Evolutionary conservation across 2,329 filamentous ascomycete species (phyloP).

Genomic region (Biscogniauxia marginata): DNA sequence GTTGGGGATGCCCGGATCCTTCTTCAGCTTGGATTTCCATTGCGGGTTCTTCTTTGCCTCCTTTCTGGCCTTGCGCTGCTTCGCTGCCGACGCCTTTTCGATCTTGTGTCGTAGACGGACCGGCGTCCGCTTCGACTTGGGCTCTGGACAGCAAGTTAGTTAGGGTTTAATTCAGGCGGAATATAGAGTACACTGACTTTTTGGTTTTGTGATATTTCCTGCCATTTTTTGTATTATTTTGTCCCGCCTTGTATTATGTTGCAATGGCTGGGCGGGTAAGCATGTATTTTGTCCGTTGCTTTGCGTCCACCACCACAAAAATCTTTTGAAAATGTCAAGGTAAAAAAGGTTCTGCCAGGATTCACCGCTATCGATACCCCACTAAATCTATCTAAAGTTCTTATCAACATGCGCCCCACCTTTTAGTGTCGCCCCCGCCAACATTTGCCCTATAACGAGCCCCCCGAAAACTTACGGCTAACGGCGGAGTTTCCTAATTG

Average conservation of each 20-base stretch:
- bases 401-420: neutral
- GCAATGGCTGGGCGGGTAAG: constrained; percentile 2
- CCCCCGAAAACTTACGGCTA: neutral
- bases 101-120: constrained; percentile 94
- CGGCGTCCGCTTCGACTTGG: constrained; percentile 88
- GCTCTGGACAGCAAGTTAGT: constrained; percentile 57
- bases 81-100: constrained; percentile 84
- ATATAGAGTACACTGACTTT: constrained; percentile 27
- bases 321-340: neutral
- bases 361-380: constrained; percentile 26
- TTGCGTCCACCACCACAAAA: too few species aligned
- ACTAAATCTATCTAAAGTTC: constrained; percentile 12
- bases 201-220: constrained; percentile 32
- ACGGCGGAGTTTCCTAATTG: constrained; percentile 22
- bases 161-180: neutral
- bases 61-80: constrained; percentile 89
- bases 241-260: constrained; percentile 5
- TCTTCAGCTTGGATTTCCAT: constrained; percentile 94
- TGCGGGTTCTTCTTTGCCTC: constrained; percentile 92
- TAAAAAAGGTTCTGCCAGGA: constrained; percentile 28
- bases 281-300: too few species aligned
- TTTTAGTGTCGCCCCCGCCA: neutral
- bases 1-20: constrained; percentile 96
- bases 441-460: neutral
- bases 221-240: constrained; percentile 25